Evolutionary conservation across 495 filamentous ascomycete genomes (phyloP).

Genomic region (Neurospora sp.): DNA sequence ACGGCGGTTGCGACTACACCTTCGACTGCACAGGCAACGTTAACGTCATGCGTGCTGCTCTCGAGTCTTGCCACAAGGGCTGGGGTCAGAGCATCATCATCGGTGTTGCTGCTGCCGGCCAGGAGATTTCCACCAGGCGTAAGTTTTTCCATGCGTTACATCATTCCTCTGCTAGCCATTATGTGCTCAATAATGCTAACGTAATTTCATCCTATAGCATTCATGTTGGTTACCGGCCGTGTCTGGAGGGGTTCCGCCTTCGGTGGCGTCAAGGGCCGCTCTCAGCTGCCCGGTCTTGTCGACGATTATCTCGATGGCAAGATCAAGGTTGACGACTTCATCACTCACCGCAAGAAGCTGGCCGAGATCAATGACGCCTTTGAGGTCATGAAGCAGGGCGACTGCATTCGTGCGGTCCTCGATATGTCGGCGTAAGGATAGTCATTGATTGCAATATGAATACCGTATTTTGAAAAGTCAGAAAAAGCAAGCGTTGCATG

Average conservation of each 20-base stretch:
- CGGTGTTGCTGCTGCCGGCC: constrained; percentile 91
- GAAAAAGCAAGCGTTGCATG: neutral
- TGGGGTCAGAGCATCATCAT: constrained; percentile 99
- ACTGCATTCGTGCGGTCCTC: constrained; percentile 85
- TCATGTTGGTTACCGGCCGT: constrained; percentile 95
- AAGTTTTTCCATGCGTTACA: constrained; percentile 33
- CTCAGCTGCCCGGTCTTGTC: constrained; percentile 81
- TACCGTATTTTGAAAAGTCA: neutral
- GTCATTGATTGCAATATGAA: neutral
- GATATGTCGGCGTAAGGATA: constrained; percentile 38
- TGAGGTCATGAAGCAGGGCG: constrained; percentile 85
- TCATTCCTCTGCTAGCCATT: neutral
- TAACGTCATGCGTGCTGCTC: constrained; percentile 85
- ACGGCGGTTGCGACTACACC: constrained; percentile 96
- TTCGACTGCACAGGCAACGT: constrained; percentile 99
- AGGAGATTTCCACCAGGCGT: constrained; percentile 95
- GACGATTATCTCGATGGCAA: constrained; percentile 80
- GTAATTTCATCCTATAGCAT: constrained; percentile 49
- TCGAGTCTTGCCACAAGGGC: constrained; percentile 98
- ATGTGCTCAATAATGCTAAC: constrained; percentile 11
- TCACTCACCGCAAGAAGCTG: constrained; percentile 85
- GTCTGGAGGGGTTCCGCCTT: constrained; percentile 98
- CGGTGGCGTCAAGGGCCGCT: constrained; percentile 93
- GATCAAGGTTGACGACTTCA: constrained; percentile 99
- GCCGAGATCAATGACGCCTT: constrained; percentile 80